Percentiles rank a stretch among this genome's conserved stretches.
Conservation (phyloP, 345 rosid genomes). For the Stellera chamaejasme region DNA sequence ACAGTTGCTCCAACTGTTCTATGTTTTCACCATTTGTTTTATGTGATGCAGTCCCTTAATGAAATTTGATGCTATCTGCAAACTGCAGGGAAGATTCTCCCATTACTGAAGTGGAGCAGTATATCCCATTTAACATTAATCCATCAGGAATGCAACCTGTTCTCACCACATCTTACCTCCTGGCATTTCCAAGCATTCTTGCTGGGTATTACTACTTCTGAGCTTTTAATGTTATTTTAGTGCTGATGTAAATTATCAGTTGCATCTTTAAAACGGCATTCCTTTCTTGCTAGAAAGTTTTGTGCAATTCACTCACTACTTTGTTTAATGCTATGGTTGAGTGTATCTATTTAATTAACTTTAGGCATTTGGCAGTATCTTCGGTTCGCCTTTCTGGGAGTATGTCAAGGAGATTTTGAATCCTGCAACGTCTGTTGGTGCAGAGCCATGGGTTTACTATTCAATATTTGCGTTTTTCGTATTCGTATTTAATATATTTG, state of each 20-base stretch:
- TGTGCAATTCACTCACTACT: not conserved
- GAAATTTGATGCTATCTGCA: constrained; percentile 14
- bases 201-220: constrained; percentile 48
- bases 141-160: constrained; percentile 99
- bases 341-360: constrained; percentile 16
- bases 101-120: constrained; percentile 88
- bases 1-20: too few species aligned
- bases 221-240: not conserved
- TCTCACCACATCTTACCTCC: constrained; percentile 79
- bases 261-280: constrained; percentile 4
- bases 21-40: too few species aligned
- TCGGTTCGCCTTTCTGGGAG: constrained; percentile 74
- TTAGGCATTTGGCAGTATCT: constrained; percentile 40
- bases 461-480: constrained; percentile 82
- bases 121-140: constrained; percentile 89
- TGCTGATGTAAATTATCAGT: not conserved
- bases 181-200: constrained; percentile 86
- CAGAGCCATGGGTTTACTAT: constrained; percentile 89
- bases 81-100: constrained; percentile 78
- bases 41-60: too few species aligned
- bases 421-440: constrained; percentile 80
- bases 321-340: not conserved
- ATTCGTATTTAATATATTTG: constrained; percentile 87
- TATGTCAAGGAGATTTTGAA: constrained; percentile 75
- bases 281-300: constrained; percentile 1